Evolutionary conservation across 106 monocot genomes (phyloP).

Genomic region (Dioscorea alata): DNA sequence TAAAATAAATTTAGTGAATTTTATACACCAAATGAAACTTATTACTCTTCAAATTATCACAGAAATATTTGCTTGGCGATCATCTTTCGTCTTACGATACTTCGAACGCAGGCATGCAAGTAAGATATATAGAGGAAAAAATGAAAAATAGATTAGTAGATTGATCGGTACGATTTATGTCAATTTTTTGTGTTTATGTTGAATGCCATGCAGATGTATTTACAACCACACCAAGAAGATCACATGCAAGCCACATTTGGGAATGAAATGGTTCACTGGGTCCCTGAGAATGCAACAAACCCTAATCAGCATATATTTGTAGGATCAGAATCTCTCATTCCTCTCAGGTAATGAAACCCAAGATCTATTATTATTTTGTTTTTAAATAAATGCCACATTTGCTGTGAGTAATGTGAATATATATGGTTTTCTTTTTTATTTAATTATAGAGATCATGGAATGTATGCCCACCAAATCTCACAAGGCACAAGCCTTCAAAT

Average conservation of each 20-base stretch:
- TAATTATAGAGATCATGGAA: constrained; percentile 23
- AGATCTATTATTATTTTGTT: too few species aligned
- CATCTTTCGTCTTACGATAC: constrained; percentile 32
- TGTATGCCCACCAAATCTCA: constrained; percentile 29
- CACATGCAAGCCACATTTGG: constrained; percentile 12
- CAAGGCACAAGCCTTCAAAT: constrained; percentile 8
- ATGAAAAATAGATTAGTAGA: too few species aligned
- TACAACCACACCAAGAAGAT: constrained; percentile 31
- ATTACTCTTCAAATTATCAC: neutral
- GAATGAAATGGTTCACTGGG: constrained; percentile 36
- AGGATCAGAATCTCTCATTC: constrained; percentile 24
- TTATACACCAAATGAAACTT: neutral
- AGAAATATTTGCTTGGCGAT: constrained; percentile 41
- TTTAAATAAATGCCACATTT: too few species aligned
- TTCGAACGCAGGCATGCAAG: constrained; percentile 31
- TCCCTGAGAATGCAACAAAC: constrained; percentile 18
- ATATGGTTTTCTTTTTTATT: neutral
- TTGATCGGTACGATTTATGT: neutral
- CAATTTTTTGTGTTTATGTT: too few species aligned
- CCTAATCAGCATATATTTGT: constrained; percentile 23
- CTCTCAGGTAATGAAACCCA: constrained; percentile 16
- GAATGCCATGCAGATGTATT: constrained; percentile 23
- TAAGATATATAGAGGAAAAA: neutral
- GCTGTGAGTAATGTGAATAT: too few species aligned
- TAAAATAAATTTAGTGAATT: neutral